A percentile compares a stretch with the other conserved stretches of the same genome.
Evolutionary conservation across 306 rosid genomes (phyloP).

Genomic region (Cucurbita ficifolia): DNA sequence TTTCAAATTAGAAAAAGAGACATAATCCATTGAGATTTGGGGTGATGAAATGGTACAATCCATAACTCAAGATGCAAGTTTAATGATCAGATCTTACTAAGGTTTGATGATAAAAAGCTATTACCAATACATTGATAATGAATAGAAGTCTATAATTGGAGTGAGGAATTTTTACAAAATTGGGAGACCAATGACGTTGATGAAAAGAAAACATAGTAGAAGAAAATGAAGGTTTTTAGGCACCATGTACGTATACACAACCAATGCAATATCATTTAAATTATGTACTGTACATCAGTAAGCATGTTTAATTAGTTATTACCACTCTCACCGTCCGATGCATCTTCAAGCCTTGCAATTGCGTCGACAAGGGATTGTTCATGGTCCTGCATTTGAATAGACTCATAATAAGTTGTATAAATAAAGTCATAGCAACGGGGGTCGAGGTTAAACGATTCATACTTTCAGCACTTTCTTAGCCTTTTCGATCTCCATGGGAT

Average conservation of each 20-base stretch:
- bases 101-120: background rate
- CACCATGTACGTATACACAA: conserved; percentile 5
- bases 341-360: conserved; percentile 68
- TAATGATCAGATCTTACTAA: background rate
- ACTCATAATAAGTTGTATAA: background rate
- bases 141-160: background rate
- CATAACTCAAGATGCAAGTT: background rate
- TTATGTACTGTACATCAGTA: conserved; percentile 3
- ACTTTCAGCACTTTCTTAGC: conserved; percentile 72
- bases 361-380: conserved; percentile 74
- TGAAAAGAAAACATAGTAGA: background rate
- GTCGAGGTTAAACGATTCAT: conserved; percentile 13
- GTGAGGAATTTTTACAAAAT: background rate
- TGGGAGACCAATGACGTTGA: background rate
- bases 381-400: conserved; percentile 44
- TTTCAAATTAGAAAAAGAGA: background rate
- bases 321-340: conserved; percentile 89
- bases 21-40: background rate
- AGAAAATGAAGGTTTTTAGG: background rate
- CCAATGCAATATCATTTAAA: conserved; percentile 1
- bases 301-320: conserved; percentile 30
- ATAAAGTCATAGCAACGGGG: background rate
- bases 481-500: conserved; percentile 53
- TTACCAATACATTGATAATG: background rate
- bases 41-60: background rate